phyloP scores from a whole-genome alignment of 2,329 filamentous ascomycete species.

The Trichophyton equinum region DNA sequence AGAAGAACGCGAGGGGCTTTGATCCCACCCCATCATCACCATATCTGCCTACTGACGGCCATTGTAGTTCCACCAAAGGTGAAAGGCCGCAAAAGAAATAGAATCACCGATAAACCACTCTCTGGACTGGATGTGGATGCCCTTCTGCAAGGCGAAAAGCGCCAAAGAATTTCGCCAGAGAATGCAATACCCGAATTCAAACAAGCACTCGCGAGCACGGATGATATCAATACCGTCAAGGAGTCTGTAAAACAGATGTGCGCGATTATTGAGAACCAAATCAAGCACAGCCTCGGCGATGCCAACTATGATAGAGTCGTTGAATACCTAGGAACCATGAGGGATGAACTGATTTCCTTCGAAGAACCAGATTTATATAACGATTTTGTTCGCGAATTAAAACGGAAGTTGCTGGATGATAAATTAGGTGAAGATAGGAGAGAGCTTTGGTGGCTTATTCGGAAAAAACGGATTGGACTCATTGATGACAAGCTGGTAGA shows the following conservation, averaged over 20 bases:
- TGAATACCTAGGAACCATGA: slow-evolving; percentile 65
- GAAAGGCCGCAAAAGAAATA: slow-evolving; percentile 56
- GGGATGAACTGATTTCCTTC: slow-evolving; percentile 60
- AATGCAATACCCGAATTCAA: slow-evolving; percentile 90
- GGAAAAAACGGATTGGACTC: slow-evolving; percentile 56
- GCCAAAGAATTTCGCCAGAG: slow-evolving; percentile 44
- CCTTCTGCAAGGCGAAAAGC: slow-evolving; percentile 53
- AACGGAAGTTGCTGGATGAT: slow-evolving; percentile 55
- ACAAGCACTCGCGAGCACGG: slow-evolving; percentile 53
- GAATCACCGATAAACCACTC: slow-evolving; percentile 64
- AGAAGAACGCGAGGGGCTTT: neutral
- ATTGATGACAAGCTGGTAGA: slow-evolving; percentile 54
- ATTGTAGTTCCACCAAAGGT: slow-evolving; percentile 60
- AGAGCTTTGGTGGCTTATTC: slow-evolving; percentile 71
- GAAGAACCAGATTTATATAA: slow-evolving; percentile 73
- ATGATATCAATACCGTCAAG: slow-evolving; percentile 49
- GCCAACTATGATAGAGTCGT: slow-evolving; percentile 59
- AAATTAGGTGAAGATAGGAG: slow-evolving; percentile 62
- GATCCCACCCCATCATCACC: neutral
- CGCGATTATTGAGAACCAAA: slow-evolving; percentile 53
- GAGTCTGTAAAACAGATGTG: slow-evolving; percentile 64
- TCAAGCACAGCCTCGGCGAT: slow-evolving; percentile 63
- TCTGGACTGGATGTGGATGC: slow-evolving; percentile 80
- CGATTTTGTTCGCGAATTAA: slow-evolving; percentile 56
- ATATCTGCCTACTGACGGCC: neutral